phyloP scores from a whole-genome alignment of 2,329 filamentous ascomycete genomes.

The Sporothrix pseudoabietina region DNA sequence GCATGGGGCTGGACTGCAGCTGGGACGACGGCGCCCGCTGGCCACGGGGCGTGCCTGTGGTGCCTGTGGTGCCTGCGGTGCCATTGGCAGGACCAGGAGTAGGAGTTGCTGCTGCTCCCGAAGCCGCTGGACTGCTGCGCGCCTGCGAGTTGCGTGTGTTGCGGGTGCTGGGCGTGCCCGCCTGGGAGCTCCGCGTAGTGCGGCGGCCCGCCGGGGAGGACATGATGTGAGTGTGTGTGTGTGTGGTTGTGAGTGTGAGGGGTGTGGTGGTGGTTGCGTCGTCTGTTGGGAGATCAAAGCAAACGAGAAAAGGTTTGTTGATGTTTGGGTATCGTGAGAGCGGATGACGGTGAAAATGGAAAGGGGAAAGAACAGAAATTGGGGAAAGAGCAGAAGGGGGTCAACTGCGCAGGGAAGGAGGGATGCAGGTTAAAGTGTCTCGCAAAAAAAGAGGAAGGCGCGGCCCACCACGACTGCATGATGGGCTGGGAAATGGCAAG shows the following conservation, averaged over 20 bases:
- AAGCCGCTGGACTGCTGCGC: slow-evolving; percentile 41
- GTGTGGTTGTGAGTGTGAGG: slow-evolving; percentile 1
- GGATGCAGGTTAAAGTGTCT: background rate
- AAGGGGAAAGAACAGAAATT: background rate
- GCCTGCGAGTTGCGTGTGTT: slow-evolving; percentile 40
- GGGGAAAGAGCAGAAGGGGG: background rate
- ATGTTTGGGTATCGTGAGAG: slow-evolving; percentile 10
- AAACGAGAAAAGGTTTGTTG: background rate
- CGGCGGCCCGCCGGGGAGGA: slow-evolving; percentile 57
- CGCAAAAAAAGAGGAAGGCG: slow-evolving; percentile 28
- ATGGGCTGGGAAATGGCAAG: slow-evolving; percentile 21
- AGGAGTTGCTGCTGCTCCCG: slow-evolving; percentile 25
- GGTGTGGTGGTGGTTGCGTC: background rate
- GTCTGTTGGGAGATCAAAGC: background rate
- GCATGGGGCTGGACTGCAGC: slow-evolving; percentile 77
- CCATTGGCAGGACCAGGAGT: too few relatives aligned
- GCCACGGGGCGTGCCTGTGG: background rate
- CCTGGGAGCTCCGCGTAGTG: slow-evolving; percentile 59
- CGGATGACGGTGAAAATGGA: background rate
- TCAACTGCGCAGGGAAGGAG: slow-evolving; percentile 3
- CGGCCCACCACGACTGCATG: slow-evolving; percentile 26
- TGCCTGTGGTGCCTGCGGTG: too few relatives aligned
- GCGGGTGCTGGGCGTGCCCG: slow-evolving; percentile 49
- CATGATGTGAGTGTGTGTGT: slow-evolving; percentile 48
- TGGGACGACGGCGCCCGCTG: slow-evolving; percentile 42